phyloP scores from a whole-genome alignment of 768 basidiomycete species.

The Glaciozyma martinii region DNA sequence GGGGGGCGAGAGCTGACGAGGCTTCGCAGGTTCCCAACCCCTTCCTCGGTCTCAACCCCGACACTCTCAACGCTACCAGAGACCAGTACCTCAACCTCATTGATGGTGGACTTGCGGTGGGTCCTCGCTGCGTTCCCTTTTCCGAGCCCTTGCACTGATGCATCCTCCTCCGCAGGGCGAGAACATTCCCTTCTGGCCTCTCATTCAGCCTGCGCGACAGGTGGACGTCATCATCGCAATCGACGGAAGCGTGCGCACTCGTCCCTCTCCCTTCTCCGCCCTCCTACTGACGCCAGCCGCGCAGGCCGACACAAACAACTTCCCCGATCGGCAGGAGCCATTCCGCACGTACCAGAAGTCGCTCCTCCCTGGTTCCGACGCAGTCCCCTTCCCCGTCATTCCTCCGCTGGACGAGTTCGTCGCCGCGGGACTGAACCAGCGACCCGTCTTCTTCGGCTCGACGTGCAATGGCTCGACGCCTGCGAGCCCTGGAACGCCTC shows the following conservation, averaged over 20 bases:
- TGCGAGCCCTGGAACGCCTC: neutral
- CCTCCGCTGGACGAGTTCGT: neutral
- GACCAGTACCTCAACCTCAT: neutral
- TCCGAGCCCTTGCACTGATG: too few species aligned
- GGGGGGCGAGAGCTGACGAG: too few species aligned
- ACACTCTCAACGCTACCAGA: neutral
- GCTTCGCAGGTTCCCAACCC: neutral
- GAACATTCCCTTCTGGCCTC: too few species aligned
- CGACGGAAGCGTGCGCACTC: neutral
- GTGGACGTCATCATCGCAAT: too few species aligned
- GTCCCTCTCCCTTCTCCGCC: neutral
- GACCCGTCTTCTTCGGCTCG: neutral
- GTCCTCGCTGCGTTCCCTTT: neutral
- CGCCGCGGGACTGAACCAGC: neutral
- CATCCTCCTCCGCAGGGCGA: too few species aligned
- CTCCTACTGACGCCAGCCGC: neutral
- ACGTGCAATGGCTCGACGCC: neutral
- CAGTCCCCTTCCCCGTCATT: neutral
- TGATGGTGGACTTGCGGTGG: neutral
- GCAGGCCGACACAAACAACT: too few species aligned
- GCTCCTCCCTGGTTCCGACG: neutral
- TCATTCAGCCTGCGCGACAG: too few species aligned
- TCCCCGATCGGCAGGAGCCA: neutral
- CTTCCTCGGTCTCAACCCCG: neutral
- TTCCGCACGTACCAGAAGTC: neutral